phyloP scores from a whole-genome alignment of 176 grass and related monocot genomes.

The Poa annua region DNA sequence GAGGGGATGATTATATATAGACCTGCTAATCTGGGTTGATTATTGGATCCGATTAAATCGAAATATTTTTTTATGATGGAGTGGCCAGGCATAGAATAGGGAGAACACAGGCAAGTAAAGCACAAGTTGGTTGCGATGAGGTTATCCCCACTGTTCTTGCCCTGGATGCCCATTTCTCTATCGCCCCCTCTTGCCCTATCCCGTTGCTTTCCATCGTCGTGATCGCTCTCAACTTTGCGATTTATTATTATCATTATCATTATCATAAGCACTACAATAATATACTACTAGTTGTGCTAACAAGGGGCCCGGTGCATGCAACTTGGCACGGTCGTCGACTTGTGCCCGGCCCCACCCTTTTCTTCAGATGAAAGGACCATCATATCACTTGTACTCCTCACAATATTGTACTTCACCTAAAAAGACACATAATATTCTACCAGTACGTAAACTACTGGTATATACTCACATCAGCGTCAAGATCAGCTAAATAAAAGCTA shows the following conservation, averaged over 20 bases:
- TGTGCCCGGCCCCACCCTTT: slow-evolving; percentile 24
- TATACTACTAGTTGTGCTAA: neutral
- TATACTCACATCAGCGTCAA: neutral
- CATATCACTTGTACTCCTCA: slow-evolving; percentile 16
- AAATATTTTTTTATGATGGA: slow-evolving; percentile 23
- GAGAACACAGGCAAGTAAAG: slow-evolving; percentile 3
- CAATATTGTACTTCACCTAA: neutral
- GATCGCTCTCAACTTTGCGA: neutral
- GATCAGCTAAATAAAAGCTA: no score
- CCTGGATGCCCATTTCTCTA: slow-evolving; percentile 47
- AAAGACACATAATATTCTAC: neutral
- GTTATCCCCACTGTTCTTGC: slow-evolving; percentile 35
- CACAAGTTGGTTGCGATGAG: slow-evolving; percentile 60
- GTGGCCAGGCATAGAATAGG: slow-evolving; percentile 36
- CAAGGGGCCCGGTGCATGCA: neutral
- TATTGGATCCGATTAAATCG: neutral
- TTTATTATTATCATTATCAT: slow-evolving; percentile 20
- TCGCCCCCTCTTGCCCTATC: slow-evolving; percentile 6
- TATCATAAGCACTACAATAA: neutral
- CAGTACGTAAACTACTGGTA: neutral
- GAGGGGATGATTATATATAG: slow-evolving; percentile 2
- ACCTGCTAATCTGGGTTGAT: slow-evolving; percentile 3
- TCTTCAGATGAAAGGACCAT: slow-evolving; percentile 42
- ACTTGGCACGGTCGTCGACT: slow-evolving; percentile 56
- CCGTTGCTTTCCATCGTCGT: slow-evolving; percentile 31